Conservation (phyloP, 495 filamentous ascomycete species). For the Podospora pseudocomata region DNA sequence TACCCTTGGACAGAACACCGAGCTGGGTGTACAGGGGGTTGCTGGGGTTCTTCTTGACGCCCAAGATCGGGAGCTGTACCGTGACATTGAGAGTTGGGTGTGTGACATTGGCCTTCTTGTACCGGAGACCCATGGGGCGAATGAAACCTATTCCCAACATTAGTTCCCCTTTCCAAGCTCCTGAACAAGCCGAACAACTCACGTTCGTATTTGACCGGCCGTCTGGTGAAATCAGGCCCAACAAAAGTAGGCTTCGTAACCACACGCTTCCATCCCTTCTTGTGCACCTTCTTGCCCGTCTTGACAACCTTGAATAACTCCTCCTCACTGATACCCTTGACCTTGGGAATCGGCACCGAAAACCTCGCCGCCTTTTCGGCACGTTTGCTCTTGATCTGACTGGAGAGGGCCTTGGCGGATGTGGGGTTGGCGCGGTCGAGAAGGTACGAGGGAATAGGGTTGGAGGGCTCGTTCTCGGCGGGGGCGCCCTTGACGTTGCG, state of each 20-base stretch:
- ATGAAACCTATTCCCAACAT: constrained; percentile 28
- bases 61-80: constrained; percentile 87
- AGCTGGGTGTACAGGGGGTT: constrained; percentile 92
- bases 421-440: constrained; percentile 83
- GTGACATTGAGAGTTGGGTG: constrained; percentile 47
- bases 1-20: constrained; percentile 90
- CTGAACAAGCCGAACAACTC: constrained; percentile 30
- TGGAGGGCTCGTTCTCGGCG: constrained; percentile 65
- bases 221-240: constrained; percentile 83
- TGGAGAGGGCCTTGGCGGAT: constrained; percentile 77
- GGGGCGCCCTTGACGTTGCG: constrained; percentile 89
- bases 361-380: constrained; percentile 95
- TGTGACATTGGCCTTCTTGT: constrained; percentile 94
- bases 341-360: constrained; percentile 88
- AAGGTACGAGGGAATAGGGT: constrained; percentile 79
- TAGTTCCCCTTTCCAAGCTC: constrained; percentile 80
- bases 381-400: constrained; percentile 47
- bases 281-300: constrained; percentile 67
- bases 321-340: constrained; percentile 89
- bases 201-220: constrained; percentile 86
- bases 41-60: constrained; percentile 98
- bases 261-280: constrained; percentile 86
- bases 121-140: constrained; percentile 75
- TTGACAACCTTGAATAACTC: constrained; percentile 99
- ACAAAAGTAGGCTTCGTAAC: constrained; percentile 71